These are phyloP conservation scores for Rhizopogon rudus DNA, from an alignment of 768 basidiomycete species.

Conservation along the genomic window DNA sequence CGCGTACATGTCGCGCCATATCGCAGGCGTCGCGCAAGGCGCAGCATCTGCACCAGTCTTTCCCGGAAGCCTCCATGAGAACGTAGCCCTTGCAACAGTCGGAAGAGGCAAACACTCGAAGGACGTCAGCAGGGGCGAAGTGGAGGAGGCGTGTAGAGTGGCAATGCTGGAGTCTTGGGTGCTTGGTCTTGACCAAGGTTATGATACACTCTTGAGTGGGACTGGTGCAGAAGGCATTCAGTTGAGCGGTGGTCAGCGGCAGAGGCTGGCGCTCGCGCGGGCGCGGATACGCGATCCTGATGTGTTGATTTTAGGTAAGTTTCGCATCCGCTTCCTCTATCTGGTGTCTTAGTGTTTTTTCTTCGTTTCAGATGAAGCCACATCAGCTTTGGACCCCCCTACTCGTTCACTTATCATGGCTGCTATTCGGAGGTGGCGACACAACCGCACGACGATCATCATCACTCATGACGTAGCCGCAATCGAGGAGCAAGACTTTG, in stretches of 20 bases:
- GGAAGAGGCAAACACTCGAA: slow-evolving; percentile 38
- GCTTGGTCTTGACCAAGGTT: slow-evolving; percentile 76
- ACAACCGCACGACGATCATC: slow-evolving; percentile 49
- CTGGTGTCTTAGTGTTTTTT: not conserved
- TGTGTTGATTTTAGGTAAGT: slow-evolving; percentile 86
- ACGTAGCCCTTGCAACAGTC: slow-evolving; percentile 74
- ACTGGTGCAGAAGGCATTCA: slow-evolving; percentile 62
- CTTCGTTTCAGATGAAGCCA: slow-evolving; percentile 61
- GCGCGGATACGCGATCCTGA: slow-evolving; percentile 82
- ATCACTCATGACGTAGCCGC: slow-evolving; percentile 95
- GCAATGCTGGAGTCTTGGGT: slow-evolving; percentile 90
- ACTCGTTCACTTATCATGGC: slow-evolving; percentile 84
- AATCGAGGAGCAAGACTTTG: slow-evolving; percentile 72
- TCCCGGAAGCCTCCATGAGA: slow-evolving; percentile 77
- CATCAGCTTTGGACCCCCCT: slow-evolving; percentile 80
- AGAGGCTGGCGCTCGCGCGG: slow-evolving; percentile 85
- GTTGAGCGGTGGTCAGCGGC: slow-evolving; percentile 89
- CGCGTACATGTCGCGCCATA: slow-evolving; percentile 58
- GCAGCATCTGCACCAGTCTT: slow-evolving; percentile 59
- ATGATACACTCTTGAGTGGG: slow-evolving; percentile 64
- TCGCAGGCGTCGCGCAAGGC: slow-evolving; percentile 77
- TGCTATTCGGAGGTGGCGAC: slow-evolving; percentile 63
- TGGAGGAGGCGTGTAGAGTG: slow-evolving; percentile 76
- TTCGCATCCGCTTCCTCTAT: not conserved
- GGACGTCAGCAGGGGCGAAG: slow-evolving; percentile 60